A percentile compares a stretch with the other conserved stretches of the same genome.
phyloP scores from a whole-genome alignment of 805 yeast species.

The Candida peoriensis region DNA sequence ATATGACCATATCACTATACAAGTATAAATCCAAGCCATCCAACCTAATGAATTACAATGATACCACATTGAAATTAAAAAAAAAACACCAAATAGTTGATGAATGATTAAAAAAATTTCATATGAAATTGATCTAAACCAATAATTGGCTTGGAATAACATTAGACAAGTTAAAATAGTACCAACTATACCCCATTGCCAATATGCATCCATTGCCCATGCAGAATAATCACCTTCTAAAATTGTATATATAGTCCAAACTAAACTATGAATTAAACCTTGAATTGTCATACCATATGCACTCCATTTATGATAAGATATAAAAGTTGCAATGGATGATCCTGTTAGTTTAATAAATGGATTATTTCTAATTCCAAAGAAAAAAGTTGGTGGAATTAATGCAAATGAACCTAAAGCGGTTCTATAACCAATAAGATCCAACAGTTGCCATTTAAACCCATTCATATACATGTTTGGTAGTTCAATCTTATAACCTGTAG shows the following conservation, averaged over 20 bases:
- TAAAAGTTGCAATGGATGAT: constrained; percentile 50
- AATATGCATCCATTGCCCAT: constrained; percentile 42
- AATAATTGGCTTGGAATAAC: constrained; percentile 41
- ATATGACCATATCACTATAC: constrained; percentile 64
- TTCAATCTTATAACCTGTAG: constrained; percentile 31
- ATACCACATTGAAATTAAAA: constrained; percentile 51
- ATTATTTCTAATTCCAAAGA: constrained; percentile 73
- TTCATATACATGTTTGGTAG: constrained; percentile 36
- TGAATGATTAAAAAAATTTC: constrained; percentile 59
- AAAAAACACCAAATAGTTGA: constrained; percentile 47
- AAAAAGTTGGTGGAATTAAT: constrained; percentile 50
- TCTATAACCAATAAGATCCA: constrained; percentile 47
- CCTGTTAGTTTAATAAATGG: constrained; percentile 60
- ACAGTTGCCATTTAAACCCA: constrained; percentile 23
- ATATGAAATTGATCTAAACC: constrained; percentile 49
- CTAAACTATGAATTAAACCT: constrained; percentile 50
- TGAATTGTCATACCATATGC: constrained; percentile 48
- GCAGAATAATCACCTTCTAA: constrained; percentile 35
- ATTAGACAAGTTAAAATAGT: constrained; percentile 40
- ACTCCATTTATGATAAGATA: constrained; percentile 61
- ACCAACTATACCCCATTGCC: constrained; percentile 45
- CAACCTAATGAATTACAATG: constrained; percentile 52
- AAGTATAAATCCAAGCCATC: constrained; percentile 46
- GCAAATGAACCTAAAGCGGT: constrained; percentile 46
- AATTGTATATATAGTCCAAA: constrained; percentile 45